Conservation (phyloP, 2,329 filamentous ascomycete genomes). For the Paramyrothecium roridum region DNA sequence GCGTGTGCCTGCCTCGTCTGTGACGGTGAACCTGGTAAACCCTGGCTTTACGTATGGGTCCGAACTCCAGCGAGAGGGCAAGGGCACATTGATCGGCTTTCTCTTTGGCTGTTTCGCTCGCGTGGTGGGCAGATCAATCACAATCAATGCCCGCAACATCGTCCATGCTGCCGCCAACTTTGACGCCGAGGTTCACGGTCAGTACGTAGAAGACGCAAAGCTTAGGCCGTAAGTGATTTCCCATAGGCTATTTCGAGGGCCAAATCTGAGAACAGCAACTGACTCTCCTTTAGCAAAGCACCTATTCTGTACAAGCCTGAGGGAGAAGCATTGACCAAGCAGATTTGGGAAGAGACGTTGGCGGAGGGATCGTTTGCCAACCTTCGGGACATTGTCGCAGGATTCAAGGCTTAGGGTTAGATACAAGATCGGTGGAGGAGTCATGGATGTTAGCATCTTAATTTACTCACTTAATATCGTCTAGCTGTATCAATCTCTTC, state of each 20-base stretch:
- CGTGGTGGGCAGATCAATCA: background rate
- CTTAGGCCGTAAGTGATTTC: slow-evolving; percentile 6
- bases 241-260: background rate
- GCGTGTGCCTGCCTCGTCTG: background rate
- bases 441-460: background rate
- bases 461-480: background rate
- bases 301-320: background rate
- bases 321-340: background rate
- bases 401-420: background rate
- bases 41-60: slow-evolving; percentile 1
- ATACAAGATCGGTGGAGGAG: background rate
- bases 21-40: background rate
- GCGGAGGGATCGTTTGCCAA: slow-evolving; percentile 2
- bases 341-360: slow-evolving; percentile 5
- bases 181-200: slow-evolving; percentile 2
- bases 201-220: slow-evolving; percentile 3
- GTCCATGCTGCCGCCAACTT: slow-evolving; percentile 1
- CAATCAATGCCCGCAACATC: slow-evolving; percentile 1
- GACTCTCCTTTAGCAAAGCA: background rate
- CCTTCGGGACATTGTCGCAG: background rate
- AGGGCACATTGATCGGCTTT: background rate
- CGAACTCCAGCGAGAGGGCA: background rate
- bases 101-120: background rate
- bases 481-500: too few relatives aligned
- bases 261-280: background rate